These are phyloP conservation scores for Plasmodium malariae DNA, from an alignment of 169 alveolate species.

Conservation along the genomic window DNA sequence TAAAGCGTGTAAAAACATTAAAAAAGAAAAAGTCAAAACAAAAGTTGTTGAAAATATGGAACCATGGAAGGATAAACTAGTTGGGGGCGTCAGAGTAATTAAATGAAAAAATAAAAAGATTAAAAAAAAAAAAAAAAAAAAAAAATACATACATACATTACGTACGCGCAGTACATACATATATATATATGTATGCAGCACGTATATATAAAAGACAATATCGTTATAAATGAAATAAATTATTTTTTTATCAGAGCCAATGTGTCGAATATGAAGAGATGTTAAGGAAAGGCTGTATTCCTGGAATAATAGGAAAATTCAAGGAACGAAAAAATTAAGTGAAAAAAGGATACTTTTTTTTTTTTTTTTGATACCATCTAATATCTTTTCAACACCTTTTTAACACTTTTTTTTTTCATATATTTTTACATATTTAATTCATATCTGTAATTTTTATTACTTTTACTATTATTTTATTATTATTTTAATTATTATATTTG, in stretches of 20 bases:
- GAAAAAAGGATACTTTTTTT: no score
- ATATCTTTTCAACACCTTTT: no score
- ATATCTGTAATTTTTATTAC: background rate
- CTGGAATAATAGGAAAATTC: constrained; percentile 81
- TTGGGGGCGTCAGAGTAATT: constrained; percentile 84
- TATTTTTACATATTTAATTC: background rate
- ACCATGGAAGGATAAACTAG: constrained; percentile 85
- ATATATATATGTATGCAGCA: background rate
- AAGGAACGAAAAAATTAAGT: constrained; percentile 60
- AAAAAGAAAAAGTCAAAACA: constrained; percentile 43
- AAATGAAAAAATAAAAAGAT: background rate
- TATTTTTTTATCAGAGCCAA: constrained; percentile 75
- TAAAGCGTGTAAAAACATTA: constrained; percentile 54
- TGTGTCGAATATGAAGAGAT: constrained; percentile 85
- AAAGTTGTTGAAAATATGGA: constrained; percentile 66
- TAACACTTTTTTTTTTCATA: no score
- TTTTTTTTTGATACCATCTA: no score
- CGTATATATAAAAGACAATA: background rate
- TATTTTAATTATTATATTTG: background rate
- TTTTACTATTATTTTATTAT: background rate
- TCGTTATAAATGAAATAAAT: background rate
- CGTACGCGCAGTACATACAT: background rate
- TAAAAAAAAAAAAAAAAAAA: constrained; percentile 1
- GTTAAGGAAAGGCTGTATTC: constrained; percentile 83
- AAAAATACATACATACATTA: background rate